Base-by-base conservation (phyloP, 768 basidiomycete genomes). In the Suillus lakei region DNA sequence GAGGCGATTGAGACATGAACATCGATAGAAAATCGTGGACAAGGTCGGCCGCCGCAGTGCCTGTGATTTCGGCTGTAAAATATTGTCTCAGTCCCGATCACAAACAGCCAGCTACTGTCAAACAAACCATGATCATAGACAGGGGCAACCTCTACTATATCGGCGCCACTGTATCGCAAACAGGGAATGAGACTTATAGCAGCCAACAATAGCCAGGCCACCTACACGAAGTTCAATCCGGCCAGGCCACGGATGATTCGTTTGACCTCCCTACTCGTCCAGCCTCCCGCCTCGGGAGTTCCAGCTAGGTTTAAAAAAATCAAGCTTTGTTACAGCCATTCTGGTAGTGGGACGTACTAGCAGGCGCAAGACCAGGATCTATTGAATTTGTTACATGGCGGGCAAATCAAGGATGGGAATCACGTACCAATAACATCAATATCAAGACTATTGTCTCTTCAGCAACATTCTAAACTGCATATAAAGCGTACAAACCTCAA, bases 231-330 rank as follows among this genome's bases (percentile, higher is more conserved):
- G 73, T 93, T 92, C 39, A 95, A 78, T 5, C 92, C 92, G 2
- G 86, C 86, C 15, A 95, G 81, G 16, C 93, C 93, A 65, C 93
- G 86, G 60, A 94, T 82, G 69, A 93, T 91, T 41, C 91, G 85
- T 71, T 93, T 93, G 48, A 92, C 82, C 77, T 94, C 93, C 56
- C 92, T 86, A 23, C 86, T 89, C 4, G 93, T 92, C 92, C 91
- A 93, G 15, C 93, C 93, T 38, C 93, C 93, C 2, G 89, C 83
- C 74, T 95, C 93, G 16, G 93, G 93, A 1, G 93, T 94, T 16
- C 93, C 92, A 64, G 93, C 90, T 92, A 71, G 5, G 48, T 55
- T 66, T 38, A 36, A 46, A 18, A 23, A 15, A 60, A 39, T 30
- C 36, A 32, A 41, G 41, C 26, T 28, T 41, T 7, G 10, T 28